Evolutionary conservation across 768 basidiomycete genomes (phyloP).

Genomic region (Kwoniella botswanensis): DNA sequence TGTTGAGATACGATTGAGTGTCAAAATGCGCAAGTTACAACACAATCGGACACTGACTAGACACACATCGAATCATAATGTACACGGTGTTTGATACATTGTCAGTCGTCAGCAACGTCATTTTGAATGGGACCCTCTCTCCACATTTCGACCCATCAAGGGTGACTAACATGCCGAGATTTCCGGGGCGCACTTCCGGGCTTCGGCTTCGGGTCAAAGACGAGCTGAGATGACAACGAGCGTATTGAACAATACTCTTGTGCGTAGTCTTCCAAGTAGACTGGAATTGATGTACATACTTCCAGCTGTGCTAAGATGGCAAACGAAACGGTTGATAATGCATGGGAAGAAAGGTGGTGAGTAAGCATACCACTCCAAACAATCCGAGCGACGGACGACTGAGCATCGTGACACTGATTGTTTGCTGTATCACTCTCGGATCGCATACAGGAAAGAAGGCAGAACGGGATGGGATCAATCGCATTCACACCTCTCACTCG

Average conservation of each 20-base stretch:
- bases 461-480: conserved; percentile 43
- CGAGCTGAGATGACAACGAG: no score
- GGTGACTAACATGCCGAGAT: not conserved
- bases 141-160: not conserved
- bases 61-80: no score
- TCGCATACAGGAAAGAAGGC: conserved; percentile 25
- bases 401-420: no score
- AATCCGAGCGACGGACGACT: no score
- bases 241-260: no score
- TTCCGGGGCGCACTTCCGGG: not conserved
- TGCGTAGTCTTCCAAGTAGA: no score
- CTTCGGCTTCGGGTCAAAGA: no score
- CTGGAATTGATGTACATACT: no score
- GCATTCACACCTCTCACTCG: conserved; percentile 29
- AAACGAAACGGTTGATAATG: not conserved
- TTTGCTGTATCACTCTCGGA: no score
- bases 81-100: not conserved
- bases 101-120: not conserved
- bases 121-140: not conserved
- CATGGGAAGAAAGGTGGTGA: conserved; percentile 40
- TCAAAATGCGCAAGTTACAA: no score
- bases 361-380: not conserved
- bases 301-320: not conserved
- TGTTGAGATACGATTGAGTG: no score
- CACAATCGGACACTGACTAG: no score